Base-by-base conservation (phyloP, 305 asterid species). In the Solanum hybrid region DNA sequence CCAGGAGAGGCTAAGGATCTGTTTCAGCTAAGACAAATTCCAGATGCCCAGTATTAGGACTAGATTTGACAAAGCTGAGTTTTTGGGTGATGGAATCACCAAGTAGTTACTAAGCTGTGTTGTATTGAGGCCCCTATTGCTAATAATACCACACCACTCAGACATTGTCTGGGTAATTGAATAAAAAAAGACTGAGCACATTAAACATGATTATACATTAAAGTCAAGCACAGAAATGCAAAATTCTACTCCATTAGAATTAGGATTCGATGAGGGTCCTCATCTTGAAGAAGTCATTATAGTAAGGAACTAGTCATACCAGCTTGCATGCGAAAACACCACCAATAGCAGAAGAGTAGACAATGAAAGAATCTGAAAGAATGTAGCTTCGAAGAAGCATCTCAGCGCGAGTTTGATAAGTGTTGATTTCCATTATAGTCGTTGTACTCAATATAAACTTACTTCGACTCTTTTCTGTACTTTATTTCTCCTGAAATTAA, bases 271-370 rank as follows among this genome's bases (percentile, higher is more conserved):
- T 9, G 26, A 88, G 13, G n/a, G 20, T 4, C 37, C 56, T 77
- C 51, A 36, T 56, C 14, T 36, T 34, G 78, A 88, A 88, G 86
- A 89, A 14, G 6, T 35, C 56, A 78, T 36, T 36, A 6, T 79
- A 36, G 29, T 11, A 37, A 79, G 85, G 60, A 79, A 35, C 32
- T 34, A n/a, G 82, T 22, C 90, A 37, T 94, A 96, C 98, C 95
- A 90, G 89, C 90, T 96, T 96, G 96, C 97, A 95, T n/a, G 95
- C 94, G 73, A 94, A 87, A 84, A 95, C 91, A 79, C 97, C 95
- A 36, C 93, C 88, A 93, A 94, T 88, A 88, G 94, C 90, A 64
- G 99, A 94, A 29, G 96, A 87, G 66, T 89, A 95, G 87, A 93
- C 66, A 84, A 93, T 16, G 78, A 85, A 91, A 89, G 90, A 90